Conservation (phyloP, 805 yeast species). For the Zygoascus ofunaensis region DNA sequence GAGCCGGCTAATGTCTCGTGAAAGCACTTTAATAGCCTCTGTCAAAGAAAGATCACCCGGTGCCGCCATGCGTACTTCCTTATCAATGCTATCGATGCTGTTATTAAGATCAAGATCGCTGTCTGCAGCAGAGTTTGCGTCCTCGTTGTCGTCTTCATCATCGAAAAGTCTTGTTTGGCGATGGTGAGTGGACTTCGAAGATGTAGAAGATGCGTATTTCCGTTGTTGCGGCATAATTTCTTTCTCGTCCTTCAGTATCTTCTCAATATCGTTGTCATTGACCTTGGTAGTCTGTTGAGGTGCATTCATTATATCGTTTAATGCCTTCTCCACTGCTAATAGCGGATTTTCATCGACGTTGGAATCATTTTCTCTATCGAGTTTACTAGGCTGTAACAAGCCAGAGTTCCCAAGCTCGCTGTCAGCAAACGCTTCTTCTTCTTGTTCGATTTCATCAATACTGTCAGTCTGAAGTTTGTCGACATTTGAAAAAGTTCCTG, state of each 20-base stretch:
- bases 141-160: slow-evolving; percentile 23
- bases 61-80: slow-evolving; percentile 43
- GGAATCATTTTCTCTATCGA: slow-evolving; percentile 12
- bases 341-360: slow-evolving; percentile 28
- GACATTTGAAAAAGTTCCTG: slow-evolving; percentile 10
- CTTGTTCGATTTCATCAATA: slow-evolving; percentile 18
- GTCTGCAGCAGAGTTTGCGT: slow-evolving; percentile 5
- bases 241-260: neutral
- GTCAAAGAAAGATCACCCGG: slow-evolving; percentile 60
- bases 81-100: slow-evolving; percentile 8
- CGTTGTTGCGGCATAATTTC: neutral
- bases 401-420: neutral
- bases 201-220: neutral
- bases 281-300: slow-evolving; percentile 7
- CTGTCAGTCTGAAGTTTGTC: slow-evolving; percentile 26
- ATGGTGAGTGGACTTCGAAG: neutral
- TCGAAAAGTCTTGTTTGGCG: slow-evolving; percentile 13
- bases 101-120: neutral
- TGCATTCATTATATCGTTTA: slow-evolving; percentile 40
- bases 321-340: slow-evolving; percentile 59
- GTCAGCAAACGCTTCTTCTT: slow-evolving; percentile 4
- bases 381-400: neutral
- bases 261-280: slow-evolving; percentile 1
- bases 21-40: slow-evolving; percentile 55
- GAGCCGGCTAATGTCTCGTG: slow-evolving; percentile 47